These are phyloP conservation scores for Xenosphaeropsis pyriputrescens DNA, from an alignment of 2,329 filamentous ascomycete genomes.

Conservation along the genomic window DNA sequence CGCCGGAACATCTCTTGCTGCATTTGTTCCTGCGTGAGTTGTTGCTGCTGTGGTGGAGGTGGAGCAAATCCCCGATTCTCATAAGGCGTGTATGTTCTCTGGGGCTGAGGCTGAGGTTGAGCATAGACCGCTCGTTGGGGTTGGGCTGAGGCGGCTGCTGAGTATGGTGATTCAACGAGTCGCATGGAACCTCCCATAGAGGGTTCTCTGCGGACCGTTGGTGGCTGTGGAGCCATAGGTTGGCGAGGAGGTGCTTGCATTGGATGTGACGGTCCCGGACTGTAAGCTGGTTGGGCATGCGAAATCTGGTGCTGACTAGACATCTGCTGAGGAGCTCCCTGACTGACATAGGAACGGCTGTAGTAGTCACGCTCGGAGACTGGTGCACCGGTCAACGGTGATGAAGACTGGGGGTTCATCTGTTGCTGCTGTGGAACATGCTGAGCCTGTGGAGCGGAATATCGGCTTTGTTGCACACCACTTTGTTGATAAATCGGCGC, in stretches of 20 bases:
- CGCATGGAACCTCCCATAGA: conserved; percentile 11
- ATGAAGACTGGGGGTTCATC: conserved; percentile 28
- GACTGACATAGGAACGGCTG: conserved; percentile 9
- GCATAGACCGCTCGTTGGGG: conserved; percentile 1
- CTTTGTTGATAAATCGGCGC: conserved; percentile 17
- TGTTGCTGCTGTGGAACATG: conserved; percentile 20
- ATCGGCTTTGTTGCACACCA: conserved; percentile 1
- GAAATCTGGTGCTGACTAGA: conserved; percentile 19
- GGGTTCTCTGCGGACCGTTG: conserved; percentile 12
- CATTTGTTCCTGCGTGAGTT: too few relatives aligned
- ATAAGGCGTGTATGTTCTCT: too few relatives aligned
- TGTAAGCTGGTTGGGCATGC: conserved; percentile 1
- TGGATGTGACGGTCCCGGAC: conserved; percentile 7
- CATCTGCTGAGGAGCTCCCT: conserved; percentile 24
- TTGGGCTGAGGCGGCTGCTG: conserved; percentile 12
- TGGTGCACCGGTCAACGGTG: conserved; percentile 26
- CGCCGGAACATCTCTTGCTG: too few relatives aligned
- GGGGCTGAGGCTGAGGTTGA: conserved; percentile 5
- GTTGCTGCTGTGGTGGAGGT: too few relatives aligned
- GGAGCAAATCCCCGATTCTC: too few relatives aligned
- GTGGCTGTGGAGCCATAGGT: conserved; percentile 11
- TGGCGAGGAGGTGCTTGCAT: conserved; percentile 14
- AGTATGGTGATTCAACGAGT: conserved; percentile 18
- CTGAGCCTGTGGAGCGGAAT: conserved; percentile 15
- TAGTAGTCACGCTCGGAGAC: conserved; percentile 16